These are phyloP conservation scores for Senna tora DNA, from an alignment of 306 rosid genomes.

Conservation along the genomic window DNA sequence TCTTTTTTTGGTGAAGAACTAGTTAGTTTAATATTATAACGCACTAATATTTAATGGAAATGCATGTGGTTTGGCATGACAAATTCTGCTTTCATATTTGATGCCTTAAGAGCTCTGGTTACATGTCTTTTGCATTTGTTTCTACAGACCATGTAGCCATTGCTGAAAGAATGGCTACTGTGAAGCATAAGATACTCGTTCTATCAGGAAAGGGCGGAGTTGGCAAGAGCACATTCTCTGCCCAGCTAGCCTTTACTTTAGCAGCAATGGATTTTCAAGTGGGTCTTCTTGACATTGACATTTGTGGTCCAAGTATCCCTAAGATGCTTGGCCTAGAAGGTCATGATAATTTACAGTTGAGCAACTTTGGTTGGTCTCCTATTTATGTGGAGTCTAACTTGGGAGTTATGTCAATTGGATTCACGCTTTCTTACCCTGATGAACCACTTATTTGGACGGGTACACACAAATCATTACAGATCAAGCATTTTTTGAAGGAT, in stretches of 20 bases:
- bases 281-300: slow-evolving; percentile 94
- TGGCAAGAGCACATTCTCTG: slow-evolving; percentile 95
- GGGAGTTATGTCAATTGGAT: slow-evolving; percentile 93
- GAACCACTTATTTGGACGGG: slow-evolving; percentile 90
- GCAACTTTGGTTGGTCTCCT: slow-evolving; percentile 99
- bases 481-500: slow-evolving; percentile 86
- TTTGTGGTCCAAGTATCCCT: slow-evolving; percentile 98
- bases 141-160: slow-evolving; percentile 75
- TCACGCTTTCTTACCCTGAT: slow-evolving; percentile 82
- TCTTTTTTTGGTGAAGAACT: not conserved
- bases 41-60: too few relatives aligned
- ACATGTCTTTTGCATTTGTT: slow-evolving; percentile 31
- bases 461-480: slow-evolving; percentile 86
- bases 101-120: not conserved
- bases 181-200: slow-evolving; percentile 87
- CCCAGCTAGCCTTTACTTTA: slow-evolving; percentile 85
- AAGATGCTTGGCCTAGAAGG: slow-evolving; percentile 97
- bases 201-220: slow-evolving; percentile 97
- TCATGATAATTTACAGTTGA: slow-evolving; percentile 91
- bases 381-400: slow-evolving; percentile 91
- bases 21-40: too few relatives aligned
- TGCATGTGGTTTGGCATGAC: too few relatives aligned
- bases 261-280: slow-evolving; percentile 88
- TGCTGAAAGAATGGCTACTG: slow-evolving; percentile 92
- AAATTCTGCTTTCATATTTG: too few relatives aligned